Base-by-base conservation (phyloP, 495 filamentous ascomycete genomes). In the Talaromyces wortmannii region DNA sequence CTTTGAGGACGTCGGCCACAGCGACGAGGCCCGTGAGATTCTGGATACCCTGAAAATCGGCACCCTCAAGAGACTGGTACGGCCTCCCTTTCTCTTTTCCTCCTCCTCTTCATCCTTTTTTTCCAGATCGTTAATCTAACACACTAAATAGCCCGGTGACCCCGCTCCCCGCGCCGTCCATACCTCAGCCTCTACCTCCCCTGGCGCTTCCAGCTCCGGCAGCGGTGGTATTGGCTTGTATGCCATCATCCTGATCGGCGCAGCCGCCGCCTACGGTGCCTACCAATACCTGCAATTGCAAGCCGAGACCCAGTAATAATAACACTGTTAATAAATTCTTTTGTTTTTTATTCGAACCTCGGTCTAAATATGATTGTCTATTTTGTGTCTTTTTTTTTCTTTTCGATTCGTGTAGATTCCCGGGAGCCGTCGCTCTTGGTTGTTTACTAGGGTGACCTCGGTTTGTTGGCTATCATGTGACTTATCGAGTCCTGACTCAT, bases 1-100 rank as follows among this genome's bases (percentile, higher is more conserved):
- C 55, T 99, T 99, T 70, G 94, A 99, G 78, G 95, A 99, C 74
- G 95, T 99, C 69, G 95, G 95, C 58, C 95, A 99, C 86, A 94
- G 88, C 70, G 95, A 99, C 71, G 95, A 99, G 79, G 95, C 95
- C 56, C 87, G 95, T 51, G 91, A 97, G 78, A 91, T 96, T 65
- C 84, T 99, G 15, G 81, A 86, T 23, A 83, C 85, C 59, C 76
- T 96, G 58, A 74, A 85, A 32, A 84, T 96, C 58, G 94, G 90
- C 53, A 82, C 60, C 30, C 74, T 99, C 61, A 96, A 96, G 83
- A 83, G 92, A 69, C 69, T 85, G 79, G 92, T 97, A 84, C 60
- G 79, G 67, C 42, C 55, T 44, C 6, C 6, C 5, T 33, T 52
- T n/a, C 50, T 42, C 23, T 44, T 30, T 42, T 53, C 59, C 48